Base-by-base conservation (phyloP, 2,329 filamentous ascomycete species). In the Graphilbum fragrans region DNA sequence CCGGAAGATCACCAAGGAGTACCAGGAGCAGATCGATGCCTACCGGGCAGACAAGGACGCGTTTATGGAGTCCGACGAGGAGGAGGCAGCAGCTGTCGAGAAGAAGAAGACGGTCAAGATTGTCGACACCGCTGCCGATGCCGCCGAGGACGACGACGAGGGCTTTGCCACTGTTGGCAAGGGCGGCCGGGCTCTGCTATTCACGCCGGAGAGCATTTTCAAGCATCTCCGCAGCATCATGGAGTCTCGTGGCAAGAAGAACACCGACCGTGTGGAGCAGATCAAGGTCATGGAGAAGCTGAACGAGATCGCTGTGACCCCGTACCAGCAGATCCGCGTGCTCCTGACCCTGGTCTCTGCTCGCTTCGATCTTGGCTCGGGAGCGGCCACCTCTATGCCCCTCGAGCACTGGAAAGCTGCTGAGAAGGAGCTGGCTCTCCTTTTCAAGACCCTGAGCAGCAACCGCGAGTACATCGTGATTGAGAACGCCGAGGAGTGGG, bases 241-340 rank as follows among this genome's bases (percentile, higher is more conserved):
- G 58, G 92, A 98, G 69, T 88, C 90, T 45, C 78, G 92, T 69
- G 92, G 92, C 60, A 93, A 94, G 73, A 98, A 98, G 77, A 96
- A 96, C 71, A 95, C 92, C 50, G 92, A 98, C 62, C 82, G 87
- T 38, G 59, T 77, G 37, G 92, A 98, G 66, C 92, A 98, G 66
- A 96, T 98, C 64, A 82, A 82, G 63, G 82, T 90, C 40, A 94
- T 98, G 87, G 92, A 96, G 74, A 94, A 88, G 70, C 76, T 98
- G 41, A 69, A 81, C 55, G 87, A 94, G 59, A 88, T 98, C 50
- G 78, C 92, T 49, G 76, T 74, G 55, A 92, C 82, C 41, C 87
- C 93, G 39, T 98, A 98, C 67, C 92, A 96, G 66, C 80, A 80
- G 60, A 86, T 98, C 55, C 83, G 92, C 50, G 85, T 96, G 44